These are phyloP conservation scores for Venturia carpophila DNA, from an alignment of 2,329 filamentous ascomycete species.

Conservation along the genomic window DNA sequence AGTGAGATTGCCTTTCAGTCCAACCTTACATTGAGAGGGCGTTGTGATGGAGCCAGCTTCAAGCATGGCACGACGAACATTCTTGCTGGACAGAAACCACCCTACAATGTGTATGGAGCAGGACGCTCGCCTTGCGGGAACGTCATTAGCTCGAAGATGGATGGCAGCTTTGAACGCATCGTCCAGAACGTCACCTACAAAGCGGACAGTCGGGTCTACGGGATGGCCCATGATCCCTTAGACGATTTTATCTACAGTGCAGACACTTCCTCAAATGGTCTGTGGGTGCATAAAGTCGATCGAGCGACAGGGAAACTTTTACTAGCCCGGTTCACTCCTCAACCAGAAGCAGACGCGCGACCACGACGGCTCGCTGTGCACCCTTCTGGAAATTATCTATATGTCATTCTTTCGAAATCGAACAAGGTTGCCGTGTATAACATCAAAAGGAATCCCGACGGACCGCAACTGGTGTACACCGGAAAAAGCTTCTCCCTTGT, in stretches of 20 bases:
- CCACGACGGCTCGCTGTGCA: slow-evolving; percentile 12
- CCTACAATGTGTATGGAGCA: slow-evolving; percentile 14
- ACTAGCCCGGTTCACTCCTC: background rate
- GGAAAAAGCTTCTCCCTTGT: slow-evolving; percentile 9
- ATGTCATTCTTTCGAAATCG: slow-evolving; percentile 9
- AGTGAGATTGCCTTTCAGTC: slow-evolving; percentile 8
- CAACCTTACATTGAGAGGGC: slow-evolving; percentile 1
- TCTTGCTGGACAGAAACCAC: background rate
- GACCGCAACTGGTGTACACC: background rate
- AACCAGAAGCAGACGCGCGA: background rate
- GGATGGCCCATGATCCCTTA: slow-evolving; percentile 11
- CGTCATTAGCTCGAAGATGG: slow-evolving; percentile 1
- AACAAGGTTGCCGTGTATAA: slow-evolving; percentile 13
- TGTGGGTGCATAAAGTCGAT: slow-evolving; percentile 13
- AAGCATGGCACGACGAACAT: slow-evolving; percentile 11
- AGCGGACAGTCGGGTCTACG: background rate
- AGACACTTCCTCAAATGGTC: slow-evolving; percentile 6
- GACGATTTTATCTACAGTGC: slow-evolving; percentile 11
- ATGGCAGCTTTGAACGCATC: slow-evolving; percentile 52
- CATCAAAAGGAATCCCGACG: background rate
- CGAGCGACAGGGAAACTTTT: background rate
- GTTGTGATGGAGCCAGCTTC: slow-evolving; percentile 9
- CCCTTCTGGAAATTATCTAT: slow-evolving; percentile 6
- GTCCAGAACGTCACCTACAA: slow-evolving; percentile 14
- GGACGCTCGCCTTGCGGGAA: slow-evolving; percentile 11